A percentile compares a stretch with the other conserved stretches of the same genome.
These are phyloP conservation scores for Vicia sativa DNA, from an alignment of 306 rosid species.

Conservation along the genomic window DNA sequence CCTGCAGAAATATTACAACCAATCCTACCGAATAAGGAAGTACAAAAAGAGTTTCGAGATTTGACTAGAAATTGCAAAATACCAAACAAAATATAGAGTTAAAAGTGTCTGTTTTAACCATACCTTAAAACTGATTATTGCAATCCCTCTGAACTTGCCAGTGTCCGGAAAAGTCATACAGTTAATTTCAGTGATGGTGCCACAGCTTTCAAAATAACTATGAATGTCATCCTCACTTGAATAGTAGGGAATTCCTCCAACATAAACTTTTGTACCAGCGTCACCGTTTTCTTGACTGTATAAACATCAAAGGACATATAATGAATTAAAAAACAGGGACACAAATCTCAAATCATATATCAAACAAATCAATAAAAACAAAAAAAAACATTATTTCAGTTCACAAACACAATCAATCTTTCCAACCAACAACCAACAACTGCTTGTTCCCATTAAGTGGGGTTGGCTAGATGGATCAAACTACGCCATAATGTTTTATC, in stretches of 20 bases:
- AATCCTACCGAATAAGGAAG: conserved; percentile 5
- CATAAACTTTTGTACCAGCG: conserved; percentile 73
- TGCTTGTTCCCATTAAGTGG: neutral
- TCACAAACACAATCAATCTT: too few species aligned
- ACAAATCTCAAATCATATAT: conserved; percentile 16
- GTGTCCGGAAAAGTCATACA: conserved; percentile 91
- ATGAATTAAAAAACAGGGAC: neutral
- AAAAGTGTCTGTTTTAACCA: conserved; percentile 12
- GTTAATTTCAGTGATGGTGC: conserved; percentile 83
- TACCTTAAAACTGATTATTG: conserved; percentile 86
- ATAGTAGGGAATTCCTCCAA: conserved; percentile 94
- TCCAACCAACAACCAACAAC: neutral
- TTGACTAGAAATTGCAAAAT: conserved; percentile 23
- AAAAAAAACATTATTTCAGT: too few species aligned
- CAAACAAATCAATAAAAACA: neutral
- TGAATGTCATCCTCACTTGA: conserved; percentile 90
- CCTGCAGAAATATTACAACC: conserved; percentile 17
- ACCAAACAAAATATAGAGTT: neutral
- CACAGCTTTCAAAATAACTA: conserved; percentile 86
- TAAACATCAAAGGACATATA: conserved; percentile 28
- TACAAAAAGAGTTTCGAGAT: conserved; percentile 9
- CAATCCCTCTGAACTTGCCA: conserved; percentile 95
- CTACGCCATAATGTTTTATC: neutral
- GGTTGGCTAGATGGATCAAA: neutral
- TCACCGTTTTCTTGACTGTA: conserved; percentile 53